Evolutionary conservation across 129 eudicot species (phyloP).

Genomic region (Chrysanthemum makinoi): DNA sequence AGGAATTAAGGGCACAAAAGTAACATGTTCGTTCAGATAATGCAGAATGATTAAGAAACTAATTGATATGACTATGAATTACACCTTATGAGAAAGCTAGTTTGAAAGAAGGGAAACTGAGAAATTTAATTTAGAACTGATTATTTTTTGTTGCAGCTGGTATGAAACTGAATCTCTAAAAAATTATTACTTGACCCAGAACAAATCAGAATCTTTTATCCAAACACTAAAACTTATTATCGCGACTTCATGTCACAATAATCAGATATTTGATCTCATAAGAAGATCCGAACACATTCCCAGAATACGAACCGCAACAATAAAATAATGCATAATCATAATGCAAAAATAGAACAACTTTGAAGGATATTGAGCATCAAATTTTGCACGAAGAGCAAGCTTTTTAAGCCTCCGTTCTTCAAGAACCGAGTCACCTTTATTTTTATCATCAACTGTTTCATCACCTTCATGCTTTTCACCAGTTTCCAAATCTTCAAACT

Average conservation of each 20-base stretch:
- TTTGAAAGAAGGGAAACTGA: too few species aligned
- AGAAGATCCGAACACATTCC: too few species aligned
- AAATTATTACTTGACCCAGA: too few species aligned
- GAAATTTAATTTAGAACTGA: too few species aligned
- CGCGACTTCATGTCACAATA: too few species aligned
- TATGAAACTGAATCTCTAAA: too few species aligned
- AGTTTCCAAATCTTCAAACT: constrained; percentile 88
- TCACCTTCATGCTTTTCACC: constrained; percentile 57
- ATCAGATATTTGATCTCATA: too few species aligned
- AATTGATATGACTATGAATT: too few species aligned
- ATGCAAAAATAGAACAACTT: neutral
- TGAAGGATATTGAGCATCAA: constrained; percentile 91
- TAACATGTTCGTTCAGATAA: neutral
- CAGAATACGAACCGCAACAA: neutral
- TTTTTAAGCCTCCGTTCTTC: constrained; percentile 81
- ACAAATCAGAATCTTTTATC: too few species aligned
- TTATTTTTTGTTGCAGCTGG: too few species aligned
- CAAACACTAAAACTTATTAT: too few species aligned
- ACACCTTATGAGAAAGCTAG: too few species aligned
- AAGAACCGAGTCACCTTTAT: constrained; percentile 34
- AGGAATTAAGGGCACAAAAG: constrained; percentile 59
- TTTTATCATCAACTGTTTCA: constrained; percentile 22
- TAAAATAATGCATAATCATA: neutral
- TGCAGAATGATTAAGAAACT: neutral
- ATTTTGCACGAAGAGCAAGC: constrained; percentile 94